Conservation (phyloP, 106 monocot genomes). For the Triglochin maritima region DNA sequence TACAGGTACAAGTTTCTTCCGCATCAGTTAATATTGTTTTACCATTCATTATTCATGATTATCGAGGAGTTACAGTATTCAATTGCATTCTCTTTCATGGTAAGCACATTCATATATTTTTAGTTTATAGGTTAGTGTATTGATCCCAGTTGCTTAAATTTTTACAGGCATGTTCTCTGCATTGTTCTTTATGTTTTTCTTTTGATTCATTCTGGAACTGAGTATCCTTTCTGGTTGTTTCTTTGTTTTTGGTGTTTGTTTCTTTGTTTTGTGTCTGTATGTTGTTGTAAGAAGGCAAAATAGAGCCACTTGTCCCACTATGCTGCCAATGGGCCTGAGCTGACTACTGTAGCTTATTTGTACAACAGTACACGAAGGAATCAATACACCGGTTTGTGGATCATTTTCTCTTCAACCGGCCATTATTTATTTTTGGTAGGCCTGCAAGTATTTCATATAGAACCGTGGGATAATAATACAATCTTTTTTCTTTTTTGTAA, state of each 20-base stretch:
- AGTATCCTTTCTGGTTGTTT: slow-evolving; percentile 63
- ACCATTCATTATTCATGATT: slow-evolving; percentile 9
- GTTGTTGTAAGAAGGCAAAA: slow-evolving; percentile 87
- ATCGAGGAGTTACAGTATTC: slow-evolving; percentile 7
- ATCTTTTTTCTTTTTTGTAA: slow-evolving; percentile 14
- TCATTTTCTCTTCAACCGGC: slow-evolving; percentile 63
- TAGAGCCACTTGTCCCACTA: slow-evolving; percentile 72
- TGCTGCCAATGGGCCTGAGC: slow-evolving; percentile 87
- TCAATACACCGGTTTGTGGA: slow-evolving; percentile 69
- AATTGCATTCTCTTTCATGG: slow-evolving; percentile 16
- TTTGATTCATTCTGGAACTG: slow-evolving; percentile 56
- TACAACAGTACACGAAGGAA: slow-evolving; percentile 40
- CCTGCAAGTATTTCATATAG: slow-evolving; percentile 36
- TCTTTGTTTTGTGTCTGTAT: slow-evolving; percentile 72
- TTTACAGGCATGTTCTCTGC: neutral
- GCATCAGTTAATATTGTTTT: neutral
- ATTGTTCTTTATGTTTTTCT: slow-evolving; percentile 29
- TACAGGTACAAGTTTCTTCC: slow-evolving; percentile 38
- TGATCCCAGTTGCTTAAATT: slow-evolving; percentile 2
- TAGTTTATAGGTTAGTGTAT: neutral
- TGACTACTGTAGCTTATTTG: slow-evolving; percentile 69
- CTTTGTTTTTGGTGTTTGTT: slow-evolving; percentile 82
- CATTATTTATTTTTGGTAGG: slow-evolving; percentile 56
- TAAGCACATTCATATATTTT: slow-evolving; percentile 18
- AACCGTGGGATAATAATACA: slow-evolving; percentile 18